A percentile compares a stretch with the other conserved stretches of the same genome.
Evolutionary conservation across 2,329 filamentous ascomycete species (phyloP).

Genomic region (Huntiella decipiens): DNA sequence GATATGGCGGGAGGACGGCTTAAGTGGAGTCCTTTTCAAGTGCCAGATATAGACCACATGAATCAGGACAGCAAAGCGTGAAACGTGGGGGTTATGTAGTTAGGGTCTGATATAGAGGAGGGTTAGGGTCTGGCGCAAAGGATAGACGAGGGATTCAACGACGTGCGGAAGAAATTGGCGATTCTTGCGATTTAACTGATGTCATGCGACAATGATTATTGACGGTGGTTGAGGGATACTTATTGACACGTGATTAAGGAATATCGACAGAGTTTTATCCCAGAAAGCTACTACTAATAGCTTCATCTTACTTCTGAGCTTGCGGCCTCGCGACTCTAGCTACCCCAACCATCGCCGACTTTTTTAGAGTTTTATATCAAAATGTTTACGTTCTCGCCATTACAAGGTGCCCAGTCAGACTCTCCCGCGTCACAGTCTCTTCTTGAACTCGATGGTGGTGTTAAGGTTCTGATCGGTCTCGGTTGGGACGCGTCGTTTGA

Average conservation of each 20-base stretch:
- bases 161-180: too few species aligned
- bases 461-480: conserved; percentile 86
- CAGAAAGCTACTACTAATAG: neutral
- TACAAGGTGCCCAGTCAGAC: conserved; percentile 77
- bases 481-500: conserved; percentile 94
- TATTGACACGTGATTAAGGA: too few species aligned
- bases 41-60: neutral
- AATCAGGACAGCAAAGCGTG: conserved; percentile 5
- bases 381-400: conserved; percentile 93
- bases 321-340: neutral
- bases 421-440: conserved; percentile 86
- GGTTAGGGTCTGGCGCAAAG: neutral
- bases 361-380: conserved; percentile 13
- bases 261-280: too few species aligned
- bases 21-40: too few species aligned
- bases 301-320: neutral
- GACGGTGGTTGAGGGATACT: too few species aligned
- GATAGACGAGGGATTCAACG: too few species aligned
- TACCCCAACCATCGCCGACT: neutral
- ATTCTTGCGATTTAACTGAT: too few species aligned
- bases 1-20: too few species aligned
- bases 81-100: neutral
- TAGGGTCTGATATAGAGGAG: too few species aligned
- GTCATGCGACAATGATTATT: too few species aligned
- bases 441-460: conserved; percentile 84